Conservation (phyloP, 2,329 filamentous ascomycete species). For the Parasarocladium wereldwijsianum region DNA sequence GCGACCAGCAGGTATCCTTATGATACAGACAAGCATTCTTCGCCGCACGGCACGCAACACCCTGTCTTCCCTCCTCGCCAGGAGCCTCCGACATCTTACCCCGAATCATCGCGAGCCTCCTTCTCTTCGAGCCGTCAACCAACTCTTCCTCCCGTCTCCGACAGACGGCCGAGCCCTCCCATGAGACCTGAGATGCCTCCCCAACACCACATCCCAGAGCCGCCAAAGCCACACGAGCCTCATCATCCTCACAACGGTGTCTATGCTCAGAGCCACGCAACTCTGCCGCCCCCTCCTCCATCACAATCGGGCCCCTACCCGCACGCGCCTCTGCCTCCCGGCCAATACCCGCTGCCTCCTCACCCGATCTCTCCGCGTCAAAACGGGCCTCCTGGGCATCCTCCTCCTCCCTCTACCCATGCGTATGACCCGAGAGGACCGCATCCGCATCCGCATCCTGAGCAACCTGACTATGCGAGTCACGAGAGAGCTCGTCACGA, state of each 20-base stretch:
- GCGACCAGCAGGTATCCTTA: slow-evolving; percentile 25
- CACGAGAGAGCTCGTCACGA: slow-evolving; percentile 28
- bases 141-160: slow-evolving; percentile 24
- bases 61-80: slow-evolving; percentile 22
- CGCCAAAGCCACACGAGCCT: slow-evolving; percentile 22
- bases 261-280: slow-evolving; percentile 19
- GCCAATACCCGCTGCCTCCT: slow-evolving; percentile 31
- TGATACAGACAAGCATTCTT: slow-evolving; percentile 27
- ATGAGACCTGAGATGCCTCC: slow-evolving; percentile 22
- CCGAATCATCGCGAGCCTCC: slow-evolving; percentile 22
- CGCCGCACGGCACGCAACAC: slow-evolving; percentile 27
- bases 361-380: slow-evolving; percentile 39
- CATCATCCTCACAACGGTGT: slow-evolving; percentile 19
- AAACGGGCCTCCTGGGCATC: slow-evolving; percentile 19
- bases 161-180: slow-evolving; percentile 26
- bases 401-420: slow-evolving; percentile 12
- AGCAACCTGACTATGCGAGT: slow-evolving; percentile 28
- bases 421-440: slow-evolving; percentile 29
- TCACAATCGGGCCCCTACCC: slow-evolving; percentile 26
- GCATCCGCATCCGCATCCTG: slow-evolving; percentile 21
- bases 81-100: slow-evolving; percentile 27
- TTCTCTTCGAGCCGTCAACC: slow-evolving; percentile 22
- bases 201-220: slow-evolving; percentile 18
- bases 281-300: slow-evolving; percentile 20
- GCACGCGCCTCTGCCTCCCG: slow-evolving; percentile 26